phyloP scores from a whole-genome alignment of 1,284 basidiomycete genomes.

The Cryptococcus floricola region DNA sequence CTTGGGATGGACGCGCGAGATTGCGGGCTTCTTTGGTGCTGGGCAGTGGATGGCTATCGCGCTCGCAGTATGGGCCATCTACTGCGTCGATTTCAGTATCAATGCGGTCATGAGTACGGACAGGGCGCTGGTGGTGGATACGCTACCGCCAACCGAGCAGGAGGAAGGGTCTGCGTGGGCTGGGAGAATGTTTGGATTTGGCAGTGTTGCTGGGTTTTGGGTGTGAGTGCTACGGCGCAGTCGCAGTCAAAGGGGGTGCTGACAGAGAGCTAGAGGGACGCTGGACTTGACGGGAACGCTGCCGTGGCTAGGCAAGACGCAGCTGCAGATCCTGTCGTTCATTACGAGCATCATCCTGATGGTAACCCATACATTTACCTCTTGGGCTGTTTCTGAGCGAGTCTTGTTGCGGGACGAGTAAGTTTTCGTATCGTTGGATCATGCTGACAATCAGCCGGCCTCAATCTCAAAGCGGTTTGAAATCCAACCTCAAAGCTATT shows the following conservation, averaged over 20 bases:
- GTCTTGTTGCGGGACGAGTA: constrained; percentile 59
- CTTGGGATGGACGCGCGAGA: constrained; percentile 74
- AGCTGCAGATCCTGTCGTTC: constrained; percentile 66
- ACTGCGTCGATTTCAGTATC: constrained; percentile 84
- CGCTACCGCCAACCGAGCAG: constrained; percentile 62
- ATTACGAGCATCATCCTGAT: constrained; percentile 52
- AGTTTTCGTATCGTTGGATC: constrained; percentile 11
- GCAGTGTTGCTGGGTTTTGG: constrained; percentile 79
- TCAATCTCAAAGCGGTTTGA: constrained; percentile 34
- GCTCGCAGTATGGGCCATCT: constrained; percentile 80
- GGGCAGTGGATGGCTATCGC: constrained; percentile 52
- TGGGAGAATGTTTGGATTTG: constrained; percentile 77
- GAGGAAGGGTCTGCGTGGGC: constrained; percentile 92
- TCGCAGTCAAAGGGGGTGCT: not conserved
- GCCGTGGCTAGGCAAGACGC: constrained; percentile 65
- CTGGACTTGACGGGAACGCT: constrained; percentile 63
- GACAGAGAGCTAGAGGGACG: constrained; percentile 56
- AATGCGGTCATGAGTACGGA: constrained; percentile 63
- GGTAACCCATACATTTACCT: constrained; percentile 55
- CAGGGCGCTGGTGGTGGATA: constrained; percentile 53
- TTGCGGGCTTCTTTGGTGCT: constrained; percentile 61
- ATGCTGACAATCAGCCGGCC: constrained; percentile 32
- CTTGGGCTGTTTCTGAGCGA: constrained; percentile 68
- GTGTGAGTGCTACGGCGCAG: constrained; percentile 56
- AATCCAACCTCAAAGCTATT: constrained; percentile 51